A percentile compares a stretch with the other conserved stretches of the same genome.
Evolutionary conservation across 345 rosid genomes (phyloP).

Genomic region (Gossypium arboreum): DNA sequence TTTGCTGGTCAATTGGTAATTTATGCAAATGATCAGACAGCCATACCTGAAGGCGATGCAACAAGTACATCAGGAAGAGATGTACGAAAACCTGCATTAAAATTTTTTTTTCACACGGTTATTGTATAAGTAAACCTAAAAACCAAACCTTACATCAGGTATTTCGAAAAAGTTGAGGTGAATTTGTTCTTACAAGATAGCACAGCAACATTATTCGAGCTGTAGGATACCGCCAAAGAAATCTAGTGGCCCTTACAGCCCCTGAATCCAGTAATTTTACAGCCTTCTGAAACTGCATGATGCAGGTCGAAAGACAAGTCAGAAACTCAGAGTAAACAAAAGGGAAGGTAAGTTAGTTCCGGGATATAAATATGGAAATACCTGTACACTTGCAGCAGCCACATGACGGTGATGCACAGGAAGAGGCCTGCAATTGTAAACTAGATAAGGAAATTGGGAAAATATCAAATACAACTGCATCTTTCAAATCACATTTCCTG

Average conservation of each 20-base stretch:
- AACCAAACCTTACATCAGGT: neutral
- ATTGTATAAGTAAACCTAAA: conserved; percentile 11
- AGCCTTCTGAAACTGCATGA: conserved; percentile 80
- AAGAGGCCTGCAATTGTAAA: conserved; percentile 65
- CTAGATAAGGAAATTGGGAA: conserved; percentile 15
- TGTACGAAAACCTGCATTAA: conserved; percentile 82
- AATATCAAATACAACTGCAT: neutral
- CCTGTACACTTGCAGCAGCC: conserved; percentile 79
- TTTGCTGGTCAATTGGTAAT: neutral
- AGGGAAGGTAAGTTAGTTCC: conserved; percentile 4
- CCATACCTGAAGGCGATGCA: conserved; percentile 94
- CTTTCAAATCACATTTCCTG: neutral
- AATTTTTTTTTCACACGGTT: neutral
- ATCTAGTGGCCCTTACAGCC: conserved; percentile 92
- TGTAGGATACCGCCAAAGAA: conserved; percentile 92
- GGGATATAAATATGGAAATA: conserved; percentile 21
- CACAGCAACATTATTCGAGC: conserved; percentile 75
- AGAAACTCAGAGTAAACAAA: conserved; percentile 13
- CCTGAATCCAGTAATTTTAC: conserved; percentile 88
- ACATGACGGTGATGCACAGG: conserved; percentile 88
- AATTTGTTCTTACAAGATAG: conserved; percentile 63
- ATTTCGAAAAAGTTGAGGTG: neutral
- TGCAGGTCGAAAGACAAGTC: conserved; percentile 20
- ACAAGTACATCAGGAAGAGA: conserved; percentile 91
- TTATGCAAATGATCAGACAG: neutral